Evolutionary conservation across 257 asterid species (phyloP).

Genomic region (Solanum sejunctum): DNA sequence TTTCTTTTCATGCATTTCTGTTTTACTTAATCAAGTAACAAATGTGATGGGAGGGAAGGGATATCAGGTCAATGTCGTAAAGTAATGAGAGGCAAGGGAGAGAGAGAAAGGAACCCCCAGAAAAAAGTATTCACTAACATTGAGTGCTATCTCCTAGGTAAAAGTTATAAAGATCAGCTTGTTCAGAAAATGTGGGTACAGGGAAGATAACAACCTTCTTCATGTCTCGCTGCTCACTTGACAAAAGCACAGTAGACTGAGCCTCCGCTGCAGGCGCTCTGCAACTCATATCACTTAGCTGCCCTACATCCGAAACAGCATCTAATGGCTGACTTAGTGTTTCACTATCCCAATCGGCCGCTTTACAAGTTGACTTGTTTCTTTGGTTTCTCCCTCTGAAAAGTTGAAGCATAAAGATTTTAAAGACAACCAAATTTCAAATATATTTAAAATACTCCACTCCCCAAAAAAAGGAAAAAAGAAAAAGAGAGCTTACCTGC

Average conservation of each 20-base stretch:
- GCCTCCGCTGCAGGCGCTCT: constrained; percentile 21
- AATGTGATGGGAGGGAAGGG: neutral
- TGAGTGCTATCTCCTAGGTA: neutral
- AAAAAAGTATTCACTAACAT: neutral
- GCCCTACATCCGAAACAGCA: constrained; percentile 25
- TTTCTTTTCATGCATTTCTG: neutral
- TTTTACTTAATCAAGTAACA: neutral
- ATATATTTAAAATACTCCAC: neutral
- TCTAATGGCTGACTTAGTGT: constrained; percentile 28
- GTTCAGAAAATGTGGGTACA: neutral
- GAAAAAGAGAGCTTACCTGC: neutral
- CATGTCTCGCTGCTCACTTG: constrained; percentile 16
- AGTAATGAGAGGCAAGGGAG: neutral
- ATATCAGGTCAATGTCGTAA: neutral
- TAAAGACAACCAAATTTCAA: neutral
- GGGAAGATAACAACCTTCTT: constrained; percentile 27
- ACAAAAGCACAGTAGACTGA: constrained; percentile 17
- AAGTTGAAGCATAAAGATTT: neutral
- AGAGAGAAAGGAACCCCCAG: neutral
- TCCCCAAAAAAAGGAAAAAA: too few species aligned
- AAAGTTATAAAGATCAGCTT: neutral
- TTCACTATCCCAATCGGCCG: constrained; percentile 30
- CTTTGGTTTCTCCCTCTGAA: constrained; percentile 47
- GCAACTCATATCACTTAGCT: constrained; percentile 17
- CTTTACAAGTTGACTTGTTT: constrained; percentile 25